Evolutionary conservation across 2,329 filamentous ascomycete genomes (phyloP).

Genomic region (Orbilia ellipsospora): DNA sequence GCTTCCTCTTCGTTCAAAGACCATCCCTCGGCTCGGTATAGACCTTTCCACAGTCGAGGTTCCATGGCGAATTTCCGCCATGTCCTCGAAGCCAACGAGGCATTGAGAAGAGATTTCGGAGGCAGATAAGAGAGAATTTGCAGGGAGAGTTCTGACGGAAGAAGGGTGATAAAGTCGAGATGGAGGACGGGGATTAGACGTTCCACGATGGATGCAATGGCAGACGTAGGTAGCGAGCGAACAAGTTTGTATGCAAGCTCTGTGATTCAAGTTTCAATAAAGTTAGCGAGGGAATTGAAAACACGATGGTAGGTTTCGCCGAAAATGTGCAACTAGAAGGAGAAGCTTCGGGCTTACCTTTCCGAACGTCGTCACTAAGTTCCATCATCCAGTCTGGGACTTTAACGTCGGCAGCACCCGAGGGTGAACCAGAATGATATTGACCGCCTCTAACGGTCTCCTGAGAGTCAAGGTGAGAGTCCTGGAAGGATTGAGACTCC

Average conservation of each 20-base stretch:
- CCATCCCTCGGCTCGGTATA: conserved; percentile 90
- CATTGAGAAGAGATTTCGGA: conserved; percentile 79
- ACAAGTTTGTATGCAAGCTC: conserved; percentile 84
- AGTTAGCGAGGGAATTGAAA: conserved; percentile 17
- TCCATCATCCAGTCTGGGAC: conserved; percentile 69
- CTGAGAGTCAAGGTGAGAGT: conserved; percentile 61
- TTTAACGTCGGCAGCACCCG: conserved; percentile 60
- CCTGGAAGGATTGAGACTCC: conserved; percentile 45
- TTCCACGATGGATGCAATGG: conserved; percentile 82
- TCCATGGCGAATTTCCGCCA: conserved; percentile 88
- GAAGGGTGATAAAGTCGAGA: conserved; percentile 86
- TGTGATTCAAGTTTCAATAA: conserved; percentile 61
- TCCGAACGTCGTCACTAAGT: conserved; percentile 68
- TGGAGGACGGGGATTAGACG: conserved; percentile 84
- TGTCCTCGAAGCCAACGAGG: conserved; percentile 79
- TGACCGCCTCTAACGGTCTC: conserved; percentile 60
- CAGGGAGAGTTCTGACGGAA: conserved; percentile 90
- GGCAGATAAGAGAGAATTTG: conserved; percentile 89
- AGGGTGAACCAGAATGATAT: conserved; percentile 59
- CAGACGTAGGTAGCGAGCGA: conserved; percentile 80
- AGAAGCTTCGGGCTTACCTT: conserved; percentile 63
- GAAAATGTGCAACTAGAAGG: conserved; percentile 5
- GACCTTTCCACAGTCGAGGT: conserved; percentile 82
- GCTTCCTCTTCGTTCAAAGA: conserved; percentile 76
- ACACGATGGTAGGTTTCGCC: conserved; percentile 12